Conservation (phyloP, 2,329 filamentous ascomycete species). For the Geosmithia flava region DNA sequence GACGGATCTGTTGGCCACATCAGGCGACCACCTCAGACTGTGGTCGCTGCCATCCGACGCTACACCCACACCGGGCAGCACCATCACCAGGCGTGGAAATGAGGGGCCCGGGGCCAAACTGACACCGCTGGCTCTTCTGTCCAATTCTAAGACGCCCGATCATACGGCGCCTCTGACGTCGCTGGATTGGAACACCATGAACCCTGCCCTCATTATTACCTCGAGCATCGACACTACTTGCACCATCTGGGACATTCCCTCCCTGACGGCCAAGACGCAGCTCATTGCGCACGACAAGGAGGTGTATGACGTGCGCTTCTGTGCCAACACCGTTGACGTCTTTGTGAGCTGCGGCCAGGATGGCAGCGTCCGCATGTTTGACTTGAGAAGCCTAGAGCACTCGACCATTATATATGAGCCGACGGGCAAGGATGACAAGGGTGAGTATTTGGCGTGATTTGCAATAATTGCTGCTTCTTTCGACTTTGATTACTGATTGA, state of each 20-base stretch:
- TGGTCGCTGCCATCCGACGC: constrained; percentile 80
- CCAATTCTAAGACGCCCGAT: constrained; percentile 96
- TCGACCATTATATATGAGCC: constrained; percentile 99
- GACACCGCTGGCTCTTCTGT: constrained; percentile 82
- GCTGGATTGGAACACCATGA: constrained; percentile 95
- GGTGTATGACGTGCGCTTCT: constrained; percentile 96
- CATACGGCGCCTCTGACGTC: constrained; percentile 95
- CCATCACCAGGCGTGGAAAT: constrained; percentile 49
- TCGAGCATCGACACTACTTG: constrained; percentile 98
- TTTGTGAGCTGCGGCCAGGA: constrained; percentile 97
- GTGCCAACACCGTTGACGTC: constrained; percentile 94
- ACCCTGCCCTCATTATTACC: constrained; percentile 93
- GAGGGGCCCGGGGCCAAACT: constrained; percentile 60
- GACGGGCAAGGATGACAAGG: constrained; percentile 68
- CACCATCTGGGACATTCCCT: constrained; percentile 99
- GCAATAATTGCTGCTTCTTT: not conserved
- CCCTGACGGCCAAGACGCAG: constrained; percentile 93
- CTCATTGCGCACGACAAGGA: constrained; percentile 98
- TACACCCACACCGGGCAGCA: constrained; percentile 45
- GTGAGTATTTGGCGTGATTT: constrained; percentile 27
- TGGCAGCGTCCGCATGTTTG: constrained; percentile 97
- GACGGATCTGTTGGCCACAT: constrained; percentile 88
- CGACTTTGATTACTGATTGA: not conserved
- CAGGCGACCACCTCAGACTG: constrained; percentile 82
- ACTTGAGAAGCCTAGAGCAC: constrained; percentile 88